phyloP scores from a whole-genome alignment of 1,284 basidiomycete species.

The Phlebopus sp. region DNA sequence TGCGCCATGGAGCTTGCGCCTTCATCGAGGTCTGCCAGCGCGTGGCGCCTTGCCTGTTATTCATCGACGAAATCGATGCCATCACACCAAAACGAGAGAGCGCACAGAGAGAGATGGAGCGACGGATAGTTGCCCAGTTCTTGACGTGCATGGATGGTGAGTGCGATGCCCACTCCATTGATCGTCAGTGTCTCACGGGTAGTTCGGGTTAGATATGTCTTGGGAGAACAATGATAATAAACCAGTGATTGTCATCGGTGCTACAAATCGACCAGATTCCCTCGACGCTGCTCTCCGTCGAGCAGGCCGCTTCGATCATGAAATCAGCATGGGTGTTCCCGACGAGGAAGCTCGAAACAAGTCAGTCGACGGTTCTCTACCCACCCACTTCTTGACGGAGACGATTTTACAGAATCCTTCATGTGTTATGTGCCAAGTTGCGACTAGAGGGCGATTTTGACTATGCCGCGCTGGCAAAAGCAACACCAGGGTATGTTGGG shows the following conservation, averaged over 20 bases:
- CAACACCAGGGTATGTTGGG: slow-evolving; percentile 96
- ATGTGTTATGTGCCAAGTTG: slow-evolving; percentile 74
- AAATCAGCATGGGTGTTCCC: slow-evolving; percentile 96
- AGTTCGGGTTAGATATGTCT: slow-evolving; percentile 60
- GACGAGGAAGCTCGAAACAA: slow-evolving; percentile 88
- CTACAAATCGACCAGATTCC: slow-evolving; percentile 94
- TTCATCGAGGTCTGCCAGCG: slow-evolving; percentile 45
- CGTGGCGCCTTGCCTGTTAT: slow-evolving; percentile 85
- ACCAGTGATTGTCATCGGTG: slow-evolving; percentile 93
- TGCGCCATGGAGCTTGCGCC: not conserved
- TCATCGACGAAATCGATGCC: slow-evolving; percentile 97
- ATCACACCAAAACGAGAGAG: slow-evolving; percentile 98
- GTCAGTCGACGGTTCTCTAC: slow-evolving; percentile 45
- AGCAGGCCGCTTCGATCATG: slow-evolving; percentile 95
- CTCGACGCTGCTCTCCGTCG: slow-evolving; percentile 90
- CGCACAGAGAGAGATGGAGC: slow-evolving; percentile 96
- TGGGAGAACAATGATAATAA: slow-evolving; percentile 91
- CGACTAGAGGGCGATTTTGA: slow-evolving; percentile 81
- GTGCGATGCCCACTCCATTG: slow-evolving; percentile 16
- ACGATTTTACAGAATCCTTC: slow-evolving; percentile 62
- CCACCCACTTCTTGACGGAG: not conserved
- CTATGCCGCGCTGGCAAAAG: slow-evolving; percentile 80
- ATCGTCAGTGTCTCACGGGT: not conserved
- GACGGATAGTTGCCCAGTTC: slow-evolving; percentile 95
- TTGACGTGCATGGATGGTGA: slow-evolving; percentile 96